Base-by-base conservation (phyloP, 208 protist genomes). In the Wallacemonas sp. region DNA sequence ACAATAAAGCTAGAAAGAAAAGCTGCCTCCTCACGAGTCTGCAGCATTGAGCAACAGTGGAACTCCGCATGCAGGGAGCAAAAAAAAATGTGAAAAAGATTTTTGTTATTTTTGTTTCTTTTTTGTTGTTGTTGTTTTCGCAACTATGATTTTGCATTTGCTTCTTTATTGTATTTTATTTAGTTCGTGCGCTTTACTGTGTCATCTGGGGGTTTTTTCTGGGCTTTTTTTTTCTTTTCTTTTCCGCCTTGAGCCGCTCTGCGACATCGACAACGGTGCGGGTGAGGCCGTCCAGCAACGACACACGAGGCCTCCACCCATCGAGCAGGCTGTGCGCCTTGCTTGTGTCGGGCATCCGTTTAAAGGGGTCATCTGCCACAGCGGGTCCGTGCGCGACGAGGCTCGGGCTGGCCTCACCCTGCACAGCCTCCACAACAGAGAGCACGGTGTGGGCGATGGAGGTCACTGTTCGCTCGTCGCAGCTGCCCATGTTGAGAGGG, bases 401-500 rank as follows among this genome's bases (percentile, higher is more conserved):
- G n/a, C 51, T 58, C 9, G 26, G 4, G 26, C 30, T 24, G 28
- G 17, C 6, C 12, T 5, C 15, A 5, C 51, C 51, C 5, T 11
- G 17, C 51, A 58, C 51, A 26, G 44, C 70, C 1, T 67, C 72
- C 30, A 89, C 79, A n/a, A 83, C 6, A 9, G 47, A 31, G 33
- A 72, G 59, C 2, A 73, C 70, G 38, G 70, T 79, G 70, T 81
- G 46, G 22, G 80, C 88, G 45, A 91, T 85, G 21, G 88, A 78
- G 21, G 70, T 56, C 30, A 94, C 79, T 4, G 77, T 87, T 49
- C 81, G 78, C 66, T 94, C 84, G 19, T 86, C 77, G 0, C 79
- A 79, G 67, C 91, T 91, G 30, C 88, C 88, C 9, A 94, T 41
- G 61, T 94, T 94, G 15, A 91, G 27, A 24, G 88, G 88, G 2